A percentile compares a stretch with the other conserved stretches of the same genome.
Evolutionary conservation across 75 land plant species (phyloP).

Genomic region (Cupressus sempervirens): DNA sequence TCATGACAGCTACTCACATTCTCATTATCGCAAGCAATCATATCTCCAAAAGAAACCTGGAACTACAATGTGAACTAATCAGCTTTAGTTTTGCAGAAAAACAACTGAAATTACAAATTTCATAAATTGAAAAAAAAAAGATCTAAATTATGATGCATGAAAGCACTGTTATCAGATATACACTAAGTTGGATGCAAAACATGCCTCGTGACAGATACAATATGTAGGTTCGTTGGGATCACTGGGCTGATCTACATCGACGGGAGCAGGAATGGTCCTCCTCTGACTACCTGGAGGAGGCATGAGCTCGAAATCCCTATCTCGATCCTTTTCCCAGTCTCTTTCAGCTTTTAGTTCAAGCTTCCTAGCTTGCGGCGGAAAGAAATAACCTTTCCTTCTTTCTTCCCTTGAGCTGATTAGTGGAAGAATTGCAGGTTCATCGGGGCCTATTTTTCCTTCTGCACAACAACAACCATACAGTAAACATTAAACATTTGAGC

Average conservation of each 20-base stretch:
- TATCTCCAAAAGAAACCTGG: constrained; percentile 97
- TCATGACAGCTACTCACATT: constrained; percentile 46
- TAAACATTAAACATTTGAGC: not conserved
- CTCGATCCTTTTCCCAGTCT: constrained; percentile 86
- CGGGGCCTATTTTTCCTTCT: constrained; percentile 89
- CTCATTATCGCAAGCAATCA: constrained; percentile 99
- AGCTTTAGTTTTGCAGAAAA: not conserved
- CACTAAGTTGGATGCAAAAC: not conserved
- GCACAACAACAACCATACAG: constrained; percentile 3
- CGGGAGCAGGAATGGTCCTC: constrained; percentile 58
- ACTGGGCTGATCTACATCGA: constrained; percentile 89
- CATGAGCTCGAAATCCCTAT: constrained; percentile 94
- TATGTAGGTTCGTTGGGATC: constrained; percentile 99
- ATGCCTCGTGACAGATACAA: constrained; percentile 93
- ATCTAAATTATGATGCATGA: not conserved
- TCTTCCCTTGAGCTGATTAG: constrained; percentile 57
- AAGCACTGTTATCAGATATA: not conserved
- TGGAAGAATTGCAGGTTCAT: constrained; percentile 88
- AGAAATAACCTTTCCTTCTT: constrained; percentile 49
- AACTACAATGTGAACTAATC: constrained; percentile 14
- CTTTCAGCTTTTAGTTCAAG: constrained; percentile 45
- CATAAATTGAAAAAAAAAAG: too few species aligned
- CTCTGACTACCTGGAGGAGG: constrained; percentile 96
- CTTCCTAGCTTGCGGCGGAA: constrained; percentile 72
- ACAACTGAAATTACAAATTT: not conserved